These are phyloP conservation scores for Myriosclerotinia curreyana DNA, from an alignment of 2,329 filamentous ascomycete species.

Conservation along the genomic window DNA sequence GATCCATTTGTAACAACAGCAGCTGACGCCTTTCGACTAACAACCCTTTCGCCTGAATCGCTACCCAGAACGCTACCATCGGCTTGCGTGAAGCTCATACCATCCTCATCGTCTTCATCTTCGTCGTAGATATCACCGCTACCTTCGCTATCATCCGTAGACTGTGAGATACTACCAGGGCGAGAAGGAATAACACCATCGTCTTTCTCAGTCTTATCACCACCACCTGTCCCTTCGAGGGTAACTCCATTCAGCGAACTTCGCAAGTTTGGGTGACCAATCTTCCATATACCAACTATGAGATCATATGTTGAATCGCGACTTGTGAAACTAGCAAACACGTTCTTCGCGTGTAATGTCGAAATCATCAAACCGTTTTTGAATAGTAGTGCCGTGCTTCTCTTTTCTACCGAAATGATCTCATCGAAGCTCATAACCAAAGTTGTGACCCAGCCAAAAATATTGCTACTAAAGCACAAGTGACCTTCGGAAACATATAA, in stretches of 20 bases:
- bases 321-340: slow-evolving; percentile 92
- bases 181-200: slow-evolving; percentile 39
- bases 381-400: slow-evolving; percentile 91
- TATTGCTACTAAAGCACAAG: slow-evolving; percentile 98
- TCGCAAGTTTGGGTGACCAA: slow-evolving; percentile 86
- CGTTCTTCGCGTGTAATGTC: slow-evolving; percentile 89
- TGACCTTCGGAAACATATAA: slow-evolving; percentile 97
- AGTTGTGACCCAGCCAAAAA: slow-evolving; percentile 96
- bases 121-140: slow-evolving; percentile 77
- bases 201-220: slow-evolving; percentile 89
- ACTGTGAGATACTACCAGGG: slow-evolving; percentile 52
- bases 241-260: slow-evolving; percentile 87
- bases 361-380: slow-evolving; percentile 97
- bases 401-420: slow-evolving; percentile 93
- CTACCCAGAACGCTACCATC: slow-evolving; percentile 45
- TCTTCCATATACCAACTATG: slow-evolving; percentile 97
- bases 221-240: slow-evolving; percentile 72
- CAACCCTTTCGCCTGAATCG: slow-evolving; percentile 58
- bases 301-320: slow-evolving; percentile 95
- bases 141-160: slow-evolving; percentile 54
- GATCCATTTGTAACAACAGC: slow-evolving; percentile 46
- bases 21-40: slow-evolving; percentile 71
- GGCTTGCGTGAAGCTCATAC: slow-evolving; percentile 52
- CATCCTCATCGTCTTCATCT: slow-evolving; percentile 71
- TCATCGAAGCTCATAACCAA: slow-evolving; percentile 98